Evolutionary conservation across 164 flowering plant species (phyloP), one percentile per base, ranked within the genome.

Genomic region (Paratinospora sagittata): DNA sequence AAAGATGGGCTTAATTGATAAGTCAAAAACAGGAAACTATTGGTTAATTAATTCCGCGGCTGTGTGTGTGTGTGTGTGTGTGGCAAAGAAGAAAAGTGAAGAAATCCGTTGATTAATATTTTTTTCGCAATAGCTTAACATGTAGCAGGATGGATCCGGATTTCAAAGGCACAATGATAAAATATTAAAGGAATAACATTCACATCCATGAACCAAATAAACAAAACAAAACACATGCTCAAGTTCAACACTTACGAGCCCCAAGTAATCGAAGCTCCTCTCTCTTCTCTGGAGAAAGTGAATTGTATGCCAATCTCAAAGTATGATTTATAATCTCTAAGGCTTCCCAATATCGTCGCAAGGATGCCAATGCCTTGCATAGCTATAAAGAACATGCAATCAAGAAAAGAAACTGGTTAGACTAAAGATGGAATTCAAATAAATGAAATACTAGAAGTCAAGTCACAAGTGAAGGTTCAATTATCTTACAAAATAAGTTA

Each of bases 261-360:
- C 88, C 95, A 77, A 93, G 85, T 39, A 86, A 78, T 36, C 81
- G 87, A 68, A 93, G 89, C 79, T 86, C 90, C 81, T 89, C 89
- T 75, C 83, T 85, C 80, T 71, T 87, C 73, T 89, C 89, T 75
- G 24, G 61, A 68, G 89, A 75, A 36, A 90, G 72, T 49, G 65
- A 74, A 75, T 80, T 85, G 70, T 66, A 34, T 52, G 84, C 81
- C 72, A 86, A 80, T 73, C 76, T 85, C 70, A 87, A 72, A 57
- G 82, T 77, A n/a, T 82, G 82, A 62, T 80, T 83, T 33, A 91
- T 82, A 55, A 91, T 81, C 82, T 89, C 86, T n/a, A 85, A 63
- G 65, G 93, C 97, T 70, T 91, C 97, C 85, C 81, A 83, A 76
- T 85, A 88, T 64, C 84, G 86, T 74, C 70, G 76, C 82, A 87